A percentile compares a stretch with the other conserved stretches of the same genome.
Evolutionary conservation across 2,329 filamentous ascomycete species (phyloP).

Genomic region (Fusarium secorum): DNA sequence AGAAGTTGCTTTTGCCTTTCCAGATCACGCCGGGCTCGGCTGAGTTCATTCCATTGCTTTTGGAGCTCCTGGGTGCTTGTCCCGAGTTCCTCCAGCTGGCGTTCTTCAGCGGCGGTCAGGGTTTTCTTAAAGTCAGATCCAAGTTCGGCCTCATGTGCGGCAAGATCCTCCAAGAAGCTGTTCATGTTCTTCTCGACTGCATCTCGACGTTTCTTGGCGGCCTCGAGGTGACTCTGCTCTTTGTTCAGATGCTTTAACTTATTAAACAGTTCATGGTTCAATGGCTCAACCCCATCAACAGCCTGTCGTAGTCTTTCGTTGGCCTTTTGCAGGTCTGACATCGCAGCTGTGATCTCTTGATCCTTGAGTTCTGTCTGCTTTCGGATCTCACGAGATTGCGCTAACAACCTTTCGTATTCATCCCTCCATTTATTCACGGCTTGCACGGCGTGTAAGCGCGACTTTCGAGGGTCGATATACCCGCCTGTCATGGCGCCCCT

Average conservation of each 20-base stretch:
- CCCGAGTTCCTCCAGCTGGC: conserved; percentile 76
- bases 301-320: conserved; percentile 80
- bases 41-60: conserved; percentile 78
- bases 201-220: conserved; percentile 69
- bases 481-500: conserved; percentile 95
- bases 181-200: conserved; percentile 79
- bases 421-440: conserved; percentile 77
- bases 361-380: conserved; percentile 79
- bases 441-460: conserved; percentile 84
- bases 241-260: conserved; percentile 79
- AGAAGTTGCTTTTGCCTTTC: conserved; percentile 83
- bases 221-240: conserved; percentile 76
- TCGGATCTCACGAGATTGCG: conserved; percentile 71
- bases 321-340: conserved; percentile 82
- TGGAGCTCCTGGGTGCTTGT: conserved; percentile 75
- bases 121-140: conserved; percentile 91
- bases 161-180: conserved; percentile 76
- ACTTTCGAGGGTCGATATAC: conserved; percentile 86
- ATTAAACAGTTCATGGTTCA: conserved; percentile 77
- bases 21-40: conserved; percentile 75
- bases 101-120: conserved; percentile 82
- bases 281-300: conserved; percentile 81
- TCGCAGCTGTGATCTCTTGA: conserved; percentile 87
- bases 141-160: conserved; percentile 81
- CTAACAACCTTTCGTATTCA: conserved; percentile 73